phyloP scores from a whole-genome alignment of 2,329 filamentous ascomycete species.

The Ophiostoma australiae region DNA sequence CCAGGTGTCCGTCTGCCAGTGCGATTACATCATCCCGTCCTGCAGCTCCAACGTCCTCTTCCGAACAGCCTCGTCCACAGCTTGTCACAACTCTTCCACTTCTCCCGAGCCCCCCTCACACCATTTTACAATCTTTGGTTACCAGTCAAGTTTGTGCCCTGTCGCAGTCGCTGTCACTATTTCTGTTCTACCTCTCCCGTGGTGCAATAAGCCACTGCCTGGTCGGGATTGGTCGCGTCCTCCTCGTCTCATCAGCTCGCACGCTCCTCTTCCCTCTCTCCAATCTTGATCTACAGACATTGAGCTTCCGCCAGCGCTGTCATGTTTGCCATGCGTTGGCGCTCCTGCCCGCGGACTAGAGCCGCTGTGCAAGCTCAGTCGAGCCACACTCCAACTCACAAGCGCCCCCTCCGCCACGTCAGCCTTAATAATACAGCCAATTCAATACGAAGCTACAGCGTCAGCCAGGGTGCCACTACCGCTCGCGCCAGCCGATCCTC shows the following conservation, averaged over 20 bases:
- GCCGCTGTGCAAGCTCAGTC: constrained; percentile 18
- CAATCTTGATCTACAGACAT: too few species aligned
- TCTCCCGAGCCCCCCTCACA: background rate
- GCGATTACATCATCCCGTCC: constrained; percentile 12
- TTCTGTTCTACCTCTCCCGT: background rate
- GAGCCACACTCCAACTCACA: background rate
- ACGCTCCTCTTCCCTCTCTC: background rate
- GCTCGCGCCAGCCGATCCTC: constrained; percentile 17
- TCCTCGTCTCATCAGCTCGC: background rate
- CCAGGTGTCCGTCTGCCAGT: background rate
- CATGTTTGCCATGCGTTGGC: constrained; percentile 23
- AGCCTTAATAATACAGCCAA: constrained; percentile 6
- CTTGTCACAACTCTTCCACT: background rate
- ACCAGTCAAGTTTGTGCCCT: background rate
- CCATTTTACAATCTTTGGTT: background rate
- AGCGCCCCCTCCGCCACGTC: constrained; percentile 13
- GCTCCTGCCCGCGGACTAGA: constrained; percentile 15
- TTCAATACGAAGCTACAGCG: constrained; percentile 15
- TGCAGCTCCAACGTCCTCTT: background rate
- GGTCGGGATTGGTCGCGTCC: background rate
- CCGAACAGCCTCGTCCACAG: constrained; percentile 3
- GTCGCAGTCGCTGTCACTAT: background rate
- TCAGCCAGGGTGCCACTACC: constrained; percentile 13
- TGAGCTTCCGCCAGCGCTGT: background rate
- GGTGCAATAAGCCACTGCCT: background rate